Evolutionary conservation across 1,284 basidiomycete genomes (phyloP).

Genomic region (Apiotrichum veenhuisii): DNA sequence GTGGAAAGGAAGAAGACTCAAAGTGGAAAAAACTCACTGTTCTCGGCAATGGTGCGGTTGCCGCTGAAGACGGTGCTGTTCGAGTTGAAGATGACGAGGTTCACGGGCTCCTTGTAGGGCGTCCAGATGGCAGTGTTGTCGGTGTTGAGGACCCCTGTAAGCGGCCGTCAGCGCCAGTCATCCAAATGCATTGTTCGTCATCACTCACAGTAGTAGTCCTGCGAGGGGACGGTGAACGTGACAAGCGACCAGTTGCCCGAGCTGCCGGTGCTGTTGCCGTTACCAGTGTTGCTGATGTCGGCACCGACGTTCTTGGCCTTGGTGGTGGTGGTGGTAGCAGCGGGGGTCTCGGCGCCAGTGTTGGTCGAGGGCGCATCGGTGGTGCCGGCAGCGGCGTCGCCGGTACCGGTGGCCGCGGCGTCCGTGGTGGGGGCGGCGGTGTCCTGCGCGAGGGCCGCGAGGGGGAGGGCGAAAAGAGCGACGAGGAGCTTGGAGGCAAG

Average conservation of each 20-base stretch:
- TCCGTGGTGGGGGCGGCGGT: conserved; percentile 5
- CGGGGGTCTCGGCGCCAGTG: neutral
- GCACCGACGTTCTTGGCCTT: conserved; percentile 5
- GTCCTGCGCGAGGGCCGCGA: conserved; percentile 11
- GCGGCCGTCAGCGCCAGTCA: neutral
- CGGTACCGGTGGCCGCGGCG: conserved; percentile 6
- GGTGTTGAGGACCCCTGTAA: conserved; percentile 12
- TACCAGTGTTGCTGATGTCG: conserved; percentile 13
- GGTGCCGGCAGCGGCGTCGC: conserved; percentile 5
- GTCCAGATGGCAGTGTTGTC: conserved; percentile 14
- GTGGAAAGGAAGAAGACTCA: neutral
- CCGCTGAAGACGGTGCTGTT: conserved; percentile 5
- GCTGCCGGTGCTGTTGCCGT: conserved; percentile 2
- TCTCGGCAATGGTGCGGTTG: conserved; percentile 6
- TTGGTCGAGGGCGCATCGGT: too few relatives aligned
- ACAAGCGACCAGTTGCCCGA: conserved; percentile 20
- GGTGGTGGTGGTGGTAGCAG: conserved; percentile 8
- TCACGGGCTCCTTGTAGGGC: conserved; percentile 5
- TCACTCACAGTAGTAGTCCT: conserved; percentile 7
- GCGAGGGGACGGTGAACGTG: conserved; percentile 24
- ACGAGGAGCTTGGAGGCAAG: conserved; percentile 12
- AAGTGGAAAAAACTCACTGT: conserved; percentile 1
- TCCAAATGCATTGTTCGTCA: neutral
- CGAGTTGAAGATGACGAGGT: conserved; percentile 19
- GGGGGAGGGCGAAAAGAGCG: conserved; percentile 15